phyloP scores from a whole-genome alignment of 2,329 filamentous ascomycete species.

The Fusarium begoniae region DNA sequence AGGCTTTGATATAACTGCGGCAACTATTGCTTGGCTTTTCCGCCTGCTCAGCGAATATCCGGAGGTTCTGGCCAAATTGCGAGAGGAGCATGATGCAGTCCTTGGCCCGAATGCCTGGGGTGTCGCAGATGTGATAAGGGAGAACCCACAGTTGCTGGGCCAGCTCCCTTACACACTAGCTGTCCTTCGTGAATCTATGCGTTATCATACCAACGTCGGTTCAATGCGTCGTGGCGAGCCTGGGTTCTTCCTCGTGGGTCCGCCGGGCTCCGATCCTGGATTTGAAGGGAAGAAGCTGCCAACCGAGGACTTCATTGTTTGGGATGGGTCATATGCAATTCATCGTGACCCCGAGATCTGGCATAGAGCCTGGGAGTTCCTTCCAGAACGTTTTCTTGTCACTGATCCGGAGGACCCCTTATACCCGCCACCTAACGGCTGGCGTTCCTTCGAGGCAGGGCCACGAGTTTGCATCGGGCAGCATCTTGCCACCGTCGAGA shows the following conservation, averaged over 20 bases:
- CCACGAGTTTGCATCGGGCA: constrained; percentile 66
- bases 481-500: constrained; percentile 58
- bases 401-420: constrained; percentile 24
- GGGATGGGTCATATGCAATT: constrained; percentile 26
- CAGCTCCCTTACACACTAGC: constrained; percentile 49
- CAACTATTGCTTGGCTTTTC: constrained; percentile 48
- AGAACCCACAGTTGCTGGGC: constrained; percentile 42
- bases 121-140: constrained; percentile 26
- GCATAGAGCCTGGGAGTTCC: constrained; percentile 23
- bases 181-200: constrained; percentile 50
- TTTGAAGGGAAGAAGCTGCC: constrained; percentile 35
- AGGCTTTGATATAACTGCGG: constrained; percentile 50
- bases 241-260: constrained; percentile 43
- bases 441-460: constrained; percentile 63
- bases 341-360: constrained; percentile 26
- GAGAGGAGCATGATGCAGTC: constrained; percentile 50
- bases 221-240: constrained; percentile 24
- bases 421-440: constrained; percentile 50
- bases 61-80: constrained; percentile 42
- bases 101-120: constrained; percentile 43
- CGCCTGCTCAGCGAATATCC: constrained; percentile 46
- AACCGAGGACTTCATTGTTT: constrained; percentile 42
- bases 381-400: constrained; percentile 33
- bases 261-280: constrained; percentile 7
- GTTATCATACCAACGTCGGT: constrained; percentile 42